Evolutionary conservation across 768 basidiomycete species (phyloP), one percentile per base, ranked within the genome.

Genomic region (Coprinellus aureogranulatus): DNA sequence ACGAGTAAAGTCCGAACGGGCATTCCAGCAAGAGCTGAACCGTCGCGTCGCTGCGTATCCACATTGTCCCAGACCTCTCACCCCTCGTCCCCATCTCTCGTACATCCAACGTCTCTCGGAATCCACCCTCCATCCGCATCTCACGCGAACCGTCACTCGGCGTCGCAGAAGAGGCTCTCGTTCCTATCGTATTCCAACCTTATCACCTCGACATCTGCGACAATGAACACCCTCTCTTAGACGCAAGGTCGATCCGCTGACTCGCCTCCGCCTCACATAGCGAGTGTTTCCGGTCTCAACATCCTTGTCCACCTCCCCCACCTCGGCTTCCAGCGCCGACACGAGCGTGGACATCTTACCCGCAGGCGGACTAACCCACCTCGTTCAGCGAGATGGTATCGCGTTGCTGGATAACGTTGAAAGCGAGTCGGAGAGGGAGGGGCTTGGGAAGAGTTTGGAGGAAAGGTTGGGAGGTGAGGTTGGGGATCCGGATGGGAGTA

Each of bases 111-210:
- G 37, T 58, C 22, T 25, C 55, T 54, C 53, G 67, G 58, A n/a
- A n/a, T n/a, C n/a, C 61, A 67, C 51, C 64, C 57, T 9, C 67
- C 82, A 20, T 82, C 82, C 11, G 80, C 85, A 4, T 75, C 78
- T 1, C 75, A 79, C 53, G 61, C 60, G 1, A 70, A 78, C 2
- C 34, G 14, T 14, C 34, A 34, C 34, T 34, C 34, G 34, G 14
- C 34, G 8, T 34, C 34, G 34, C 75, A 76, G 27, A 92, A 93
- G 64, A 87, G 91, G 2, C 82, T 93, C 11, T 94, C 92, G 0
- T 96, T 94, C 78, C 82, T 95, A 72, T 90, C 92, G 3, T 94
- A 94, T 70, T 82, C 87, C 26, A 93, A 95, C 70, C 80, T 95
- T 2, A 83, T 95, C 41, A 76, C 88, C 0, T 89, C 87, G 0